Base-by-base conservation (phyloP, 2,329 filamentous ascomycete genomes). In the Cytospora paraplurivora region DNA sequence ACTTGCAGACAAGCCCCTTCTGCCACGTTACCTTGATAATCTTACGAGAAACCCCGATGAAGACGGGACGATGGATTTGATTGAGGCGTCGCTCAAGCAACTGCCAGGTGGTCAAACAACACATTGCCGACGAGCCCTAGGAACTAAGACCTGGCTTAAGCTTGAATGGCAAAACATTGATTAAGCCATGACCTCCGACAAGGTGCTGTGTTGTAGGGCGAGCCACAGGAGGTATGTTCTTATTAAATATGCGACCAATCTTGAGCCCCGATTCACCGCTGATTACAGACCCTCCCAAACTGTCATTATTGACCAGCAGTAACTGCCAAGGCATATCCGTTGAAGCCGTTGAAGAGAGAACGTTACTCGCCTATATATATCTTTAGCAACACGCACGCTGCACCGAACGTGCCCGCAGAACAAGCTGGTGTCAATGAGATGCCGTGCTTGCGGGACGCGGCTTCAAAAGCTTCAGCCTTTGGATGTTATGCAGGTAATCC, bases 351-450 rank as follows among this genome's bases (percentile, higher is more conserved):
- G 15, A 51, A 49, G 27, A 19, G 44, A 13, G 19, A 13, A 35
- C 13, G 8, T 49, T 49, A 38, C 38, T 47, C 35, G 58, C 38
- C 27, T 32, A 35, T 15, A 37, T 32, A 35, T 15, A 32, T 32
- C 38, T 49, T 7, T 8, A 50, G 49, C 35, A 19, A 37, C 58
- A 49, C 6, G 58, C 38, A 4, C 11, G n/a, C n/a, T 3, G 44
- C 11, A 21, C 11, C 19, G 10, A 21, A 47, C n/a, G 17, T 47
- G n/a, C 7, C 44, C 44, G 44, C n/a, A 12, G 21, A 21, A 47
- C n/a, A 7, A 47, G n/a, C 19, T 21, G n/a, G 44, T 21, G 10
- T 47, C n/a, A 11, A 62, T 75, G 0, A 72, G 71, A 17, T 72
- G 75, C 53, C 71, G 73, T 33, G 58, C 58, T 61, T 61, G 49